These are phyloP conservation scores for Pyricularia pennisetigena DNA, from an alignment of 2,329 filamentous ascomycete genomes.

Conservation along the genomic window DNA sequence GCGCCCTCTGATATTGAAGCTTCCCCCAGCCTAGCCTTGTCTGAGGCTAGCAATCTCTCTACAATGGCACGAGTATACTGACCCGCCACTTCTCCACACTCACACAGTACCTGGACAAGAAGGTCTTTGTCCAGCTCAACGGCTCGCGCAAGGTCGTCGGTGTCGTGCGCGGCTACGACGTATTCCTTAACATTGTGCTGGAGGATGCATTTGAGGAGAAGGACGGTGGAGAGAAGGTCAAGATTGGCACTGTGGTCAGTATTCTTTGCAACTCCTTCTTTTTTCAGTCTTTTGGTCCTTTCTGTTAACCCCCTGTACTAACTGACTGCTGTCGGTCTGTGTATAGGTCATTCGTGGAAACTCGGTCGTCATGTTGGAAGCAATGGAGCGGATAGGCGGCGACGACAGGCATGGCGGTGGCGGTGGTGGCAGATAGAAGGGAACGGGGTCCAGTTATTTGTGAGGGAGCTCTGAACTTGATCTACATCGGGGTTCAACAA, in stretches of 20 bases:
- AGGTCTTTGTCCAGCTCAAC: constrained; percentile 94
- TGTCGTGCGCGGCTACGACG: constrained; percentile 90
- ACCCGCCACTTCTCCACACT: background rate
- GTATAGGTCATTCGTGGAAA: constrained; percentile 85
- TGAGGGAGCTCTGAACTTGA: background rate
- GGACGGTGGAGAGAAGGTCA: constrained; percentile 78
- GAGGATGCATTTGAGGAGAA: constrained; percentile 97
- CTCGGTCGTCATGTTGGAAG: constrained; percentile 96
- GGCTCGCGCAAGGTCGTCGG: constrained; percentile 96
- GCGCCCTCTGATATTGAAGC: background rate
- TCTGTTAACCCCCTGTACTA: background rate
- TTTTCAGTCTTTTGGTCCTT: background rate
- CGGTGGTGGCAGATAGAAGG: background rate
- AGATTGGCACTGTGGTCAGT: constrained; percentile 85
- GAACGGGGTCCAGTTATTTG: background rate
- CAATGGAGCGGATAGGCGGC: constrained; percentile 57
- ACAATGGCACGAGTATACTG: background rate
- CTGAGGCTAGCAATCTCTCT: background rate
- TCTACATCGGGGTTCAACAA: background rate
- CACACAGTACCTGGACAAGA: constrained; percentile 94
- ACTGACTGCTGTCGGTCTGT: background rate
- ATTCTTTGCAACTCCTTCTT: too few species aligned
- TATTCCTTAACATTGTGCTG: constrained; percentile 95
- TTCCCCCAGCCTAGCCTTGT: background rate
- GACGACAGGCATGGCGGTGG: constrained; percentile 32